phyloP scores from a whole-genome alignment of 2,329 filamentous ascomycete genomes.

The Aspergillus jensenii region DNA sequence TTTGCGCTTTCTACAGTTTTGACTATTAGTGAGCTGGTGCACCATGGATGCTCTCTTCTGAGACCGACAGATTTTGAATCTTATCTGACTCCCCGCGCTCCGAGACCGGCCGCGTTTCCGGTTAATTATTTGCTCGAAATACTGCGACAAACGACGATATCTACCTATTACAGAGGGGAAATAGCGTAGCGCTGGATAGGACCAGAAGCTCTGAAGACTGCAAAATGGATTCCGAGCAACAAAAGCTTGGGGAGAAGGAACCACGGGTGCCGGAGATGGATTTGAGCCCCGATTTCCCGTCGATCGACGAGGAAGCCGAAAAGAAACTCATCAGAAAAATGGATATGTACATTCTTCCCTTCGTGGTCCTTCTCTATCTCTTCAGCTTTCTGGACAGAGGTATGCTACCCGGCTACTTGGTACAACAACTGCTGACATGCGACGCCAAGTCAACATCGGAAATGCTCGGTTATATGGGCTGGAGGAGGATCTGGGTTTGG shows the following conservation, averaged over 20 bases:
- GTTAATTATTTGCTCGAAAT: not conserved
- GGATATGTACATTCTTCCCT: constrained; percentile 42
- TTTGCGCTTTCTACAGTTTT: not conserved
- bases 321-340: constrained; percentile 39
- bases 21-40: not conserved
- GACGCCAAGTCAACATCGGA: constrained; percentile 63
- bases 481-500: constrained; percentile 61
- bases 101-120: not conserved
- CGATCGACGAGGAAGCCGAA: constrained; percentile 29
- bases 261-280: constrained; percentile 11
- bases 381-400: constrained; percentile 72
- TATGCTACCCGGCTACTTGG: not conserved
- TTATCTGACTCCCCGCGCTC: not conserved
- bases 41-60: not conserved
- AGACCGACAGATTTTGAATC: not conserved
- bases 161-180: not conserved
- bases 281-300: constrained; percentile 16
- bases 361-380: constrained; percentile 57
- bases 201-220: not conserved
- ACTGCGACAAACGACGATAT: not conserved
- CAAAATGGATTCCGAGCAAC: constrained; percentile 19
- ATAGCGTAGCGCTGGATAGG: not conserved
- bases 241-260: constrained; percentile 8
- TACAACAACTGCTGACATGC: constrained; percentile 12
- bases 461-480: constrained; percentile 67